Conservation (phyloP, 2,329 filamentous ascomycete genomes). For the Fonsecaea multimorphosa region DNA sequence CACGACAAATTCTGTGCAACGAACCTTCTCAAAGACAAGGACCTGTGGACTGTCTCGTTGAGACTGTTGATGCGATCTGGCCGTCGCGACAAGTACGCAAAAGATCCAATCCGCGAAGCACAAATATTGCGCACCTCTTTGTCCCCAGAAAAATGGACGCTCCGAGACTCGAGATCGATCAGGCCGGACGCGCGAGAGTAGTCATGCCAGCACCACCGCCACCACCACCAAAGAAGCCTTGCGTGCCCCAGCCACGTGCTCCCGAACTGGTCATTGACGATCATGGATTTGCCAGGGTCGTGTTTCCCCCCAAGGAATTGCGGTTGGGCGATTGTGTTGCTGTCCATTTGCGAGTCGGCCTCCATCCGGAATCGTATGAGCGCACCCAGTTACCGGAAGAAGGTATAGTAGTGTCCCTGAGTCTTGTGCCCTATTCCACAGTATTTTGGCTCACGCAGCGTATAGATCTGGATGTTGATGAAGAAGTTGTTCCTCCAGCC, state of each 20-base stretch:
- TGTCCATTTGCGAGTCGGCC: conserved; percentile 17
- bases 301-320: not conserved
- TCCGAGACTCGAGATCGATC: conserved; percentile 5
- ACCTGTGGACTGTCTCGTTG: not conserved
- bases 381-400: conserved; percentile 15
- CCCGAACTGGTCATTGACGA: conserved; percentile 3
- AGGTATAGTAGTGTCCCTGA: conserved; percentile 5
- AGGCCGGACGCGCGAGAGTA: conserved; percentile 1
- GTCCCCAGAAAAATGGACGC: not conserved
- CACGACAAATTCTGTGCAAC: not conserved
- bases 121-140: not conserved
- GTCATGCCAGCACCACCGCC: not conserved
- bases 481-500: not conserved
- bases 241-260: not conserved
- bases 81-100: not conserved
- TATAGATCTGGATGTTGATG: not conserved
- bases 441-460: not conserved
- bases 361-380: conserved; percentile 22
- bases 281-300: not conserved
- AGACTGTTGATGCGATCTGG: not conserved
- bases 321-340: not conserved
- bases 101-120: not conserved
- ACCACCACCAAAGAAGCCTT: not conserved
- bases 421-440: not conserved
- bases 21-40: too few species aligned